Conservation (phyloP, 1,284 basidiomycete genomes). For the Fomitopsis pinicola region DNA sequence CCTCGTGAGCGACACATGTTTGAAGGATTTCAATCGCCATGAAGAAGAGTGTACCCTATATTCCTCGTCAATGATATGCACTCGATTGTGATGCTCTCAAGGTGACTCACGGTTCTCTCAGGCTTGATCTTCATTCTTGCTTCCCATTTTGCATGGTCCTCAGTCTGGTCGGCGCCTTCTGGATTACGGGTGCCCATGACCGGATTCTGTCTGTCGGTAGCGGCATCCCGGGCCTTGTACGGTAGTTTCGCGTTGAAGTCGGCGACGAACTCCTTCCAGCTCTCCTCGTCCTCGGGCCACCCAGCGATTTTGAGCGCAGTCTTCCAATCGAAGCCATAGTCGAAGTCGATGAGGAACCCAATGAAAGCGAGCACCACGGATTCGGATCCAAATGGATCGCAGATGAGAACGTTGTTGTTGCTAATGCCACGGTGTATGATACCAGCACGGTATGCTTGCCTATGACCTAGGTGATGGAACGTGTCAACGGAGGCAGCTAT, state of each 20-base stretch:
- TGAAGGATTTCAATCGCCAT: constrained; percentile 7
- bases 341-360: constrained; percentile 10
- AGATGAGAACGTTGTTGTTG: constrained; percentile 12
- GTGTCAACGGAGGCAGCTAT: neutral
- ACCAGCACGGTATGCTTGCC: neutral
- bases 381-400: neutral
- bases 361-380: too few relatives aligned
- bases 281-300: neutral
- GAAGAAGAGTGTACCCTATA: constrained; percentile 9
- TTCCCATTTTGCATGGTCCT: neutral
- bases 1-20: neutral
- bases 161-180: neutral
- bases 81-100: neutral
- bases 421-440: constrained; percentile 14
- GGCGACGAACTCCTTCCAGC: neutral
- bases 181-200: neutral
- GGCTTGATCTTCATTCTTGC: too few relatives aligned
- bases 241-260: too few relatives aligned
- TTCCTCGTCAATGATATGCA: neutral
- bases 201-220: neutral
- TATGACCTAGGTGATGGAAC: neutral
- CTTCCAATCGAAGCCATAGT: constrained; percentile 9
- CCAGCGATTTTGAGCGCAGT: neutral
- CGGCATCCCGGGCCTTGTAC: neutral
- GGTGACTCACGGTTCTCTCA: neutral